These are phyloP conservation scores for Leptodermis oblonga DNA, from an alignment of 257 asterid species.

Conservation along the genomic window DNA sequence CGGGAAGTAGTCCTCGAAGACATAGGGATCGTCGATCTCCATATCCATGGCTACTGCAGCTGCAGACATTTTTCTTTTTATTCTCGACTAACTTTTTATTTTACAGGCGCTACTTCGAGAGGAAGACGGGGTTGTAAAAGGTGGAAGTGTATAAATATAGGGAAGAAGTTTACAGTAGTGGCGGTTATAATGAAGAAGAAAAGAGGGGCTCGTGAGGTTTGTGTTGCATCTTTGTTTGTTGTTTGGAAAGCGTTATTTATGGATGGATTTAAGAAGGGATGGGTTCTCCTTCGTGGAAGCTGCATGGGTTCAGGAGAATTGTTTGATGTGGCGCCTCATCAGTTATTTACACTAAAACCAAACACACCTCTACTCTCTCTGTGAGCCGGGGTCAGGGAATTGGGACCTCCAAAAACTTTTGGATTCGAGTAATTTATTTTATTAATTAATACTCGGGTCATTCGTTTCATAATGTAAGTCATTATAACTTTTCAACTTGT, in stretches of 20 bases:
- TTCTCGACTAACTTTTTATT: no score
- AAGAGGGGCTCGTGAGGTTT: neutral
- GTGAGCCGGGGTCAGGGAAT: neutral
- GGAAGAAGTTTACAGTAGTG: neutral
- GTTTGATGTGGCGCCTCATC: neutral
- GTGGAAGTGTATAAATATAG: no score
- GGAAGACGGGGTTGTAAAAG: no score
- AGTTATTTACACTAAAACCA: neutral
- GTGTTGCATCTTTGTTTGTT: neutral
- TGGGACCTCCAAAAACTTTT: conserved; percentile 4
- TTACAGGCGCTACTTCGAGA: no score
- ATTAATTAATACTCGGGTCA: no score
- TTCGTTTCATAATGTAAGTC: no score
- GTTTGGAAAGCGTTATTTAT: neutral
- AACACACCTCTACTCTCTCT: neutral
- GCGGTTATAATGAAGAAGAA: neutral
- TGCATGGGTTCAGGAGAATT: conserved; percentile 10
- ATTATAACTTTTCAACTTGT: no score
- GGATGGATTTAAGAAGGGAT: neutral
- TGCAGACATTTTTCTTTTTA: neutral
- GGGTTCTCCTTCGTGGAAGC: conserved; percentile 19
- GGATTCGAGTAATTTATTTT: neutral
- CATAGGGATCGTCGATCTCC: conserved; percentile 19
- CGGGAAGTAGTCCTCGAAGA: conserved; percentile 34
- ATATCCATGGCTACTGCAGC: conserved; percentile 3